Base-by-base conservation (phyloP, 345 rosid genomes). In the Eucalyptus fibrosa region DNA sequence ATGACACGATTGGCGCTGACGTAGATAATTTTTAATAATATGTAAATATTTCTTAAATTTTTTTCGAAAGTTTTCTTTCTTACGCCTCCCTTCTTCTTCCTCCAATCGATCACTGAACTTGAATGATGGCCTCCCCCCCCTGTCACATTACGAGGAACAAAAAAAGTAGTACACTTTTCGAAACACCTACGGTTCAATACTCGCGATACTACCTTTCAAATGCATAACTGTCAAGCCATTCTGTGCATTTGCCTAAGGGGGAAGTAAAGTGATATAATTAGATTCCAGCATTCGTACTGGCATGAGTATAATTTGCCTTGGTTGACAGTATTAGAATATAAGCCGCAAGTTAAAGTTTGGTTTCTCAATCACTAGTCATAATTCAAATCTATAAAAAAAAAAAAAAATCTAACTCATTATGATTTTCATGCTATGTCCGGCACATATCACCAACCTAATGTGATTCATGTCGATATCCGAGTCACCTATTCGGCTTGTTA, bases 1-100 rank as follows among this genome's bases (percentile, higher is more conserved):
- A 50, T 50, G 55, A 1, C 8, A 50, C 1, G 8, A 3, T 50
- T 1, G 4, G 8, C 4, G 0, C 1, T 0, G 4, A 51, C 0
- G 55, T 51, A 51, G 0, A 51, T 0, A 51, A 51, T 51, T 17
- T 50, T 51, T 51, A 51, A 17, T 17, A 17, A 51, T 51, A 17
- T 51, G 21, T 51, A 17, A 51, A 51, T 51, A 17, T 51, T 51
- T 51, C 4, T 51, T 51, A 50, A 16, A 0, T 6, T 17, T 16
- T 50, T 51, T 51, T 51, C 1, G 21, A 51, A 6, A 3, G 1
- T 51, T 16, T 51, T 51, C 21, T 51, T 7, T 51, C 55, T 51
- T 51, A 17, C 3, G 4, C 55, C 55, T 17, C 55, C 21, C 9
- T 17, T 51, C 55, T 51, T 51, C 55, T 51, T 17, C 55, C 55